Percentiles rank a stretch among this genome's conserved stretches.
These are phyloP conservation scores for Ophiostoma ips DNA, from an alignment of 2,329 filamentous ascomycete genomes.

Conservation along the genomic window DNA sequence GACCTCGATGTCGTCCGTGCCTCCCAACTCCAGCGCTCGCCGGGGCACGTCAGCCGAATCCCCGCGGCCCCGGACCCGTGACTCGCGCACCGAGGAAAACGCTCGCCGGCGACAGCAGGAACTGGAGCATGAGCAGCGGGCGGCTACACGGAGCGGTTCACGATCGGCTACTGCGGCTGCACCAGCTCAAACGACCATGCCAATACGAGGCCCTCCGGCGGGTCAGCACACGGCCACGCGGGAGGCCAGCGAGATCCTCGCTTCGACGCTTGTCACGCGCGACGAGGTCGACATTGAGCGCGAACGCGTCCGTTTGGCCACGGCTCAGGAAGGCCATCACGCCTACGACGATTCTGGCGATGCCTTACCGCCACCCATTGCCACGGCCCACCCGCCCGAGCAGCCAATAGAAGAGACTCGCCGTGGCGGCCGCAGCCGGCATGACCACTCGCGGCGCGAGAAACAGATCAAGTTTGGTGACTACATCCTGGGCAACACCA, in stretches of 20 bases:
- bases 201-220: slow-evolving; percentile 29
- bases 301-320: slow-evolving; percentile 54
- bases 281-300: slow-evolving; percentile 60
- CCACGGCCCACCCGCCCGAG: slow-evolving; percentile 18
- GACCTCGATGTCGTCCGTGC: neutral
- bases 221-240: slow-evolving; percentile 46
- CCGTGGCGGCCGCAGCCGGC: slow-evolving; percentile 39
- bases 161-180: slow-evolving; percentile 16
- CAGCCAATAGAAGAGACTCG: slow-evolving; percentile 28
- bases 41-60: slow-evolving; percentile 22
- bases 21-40: slow-evolving; percentile 24
- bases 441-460: slow-evolving; percentile 44
- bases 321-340: slow-evolving; percentile 35
- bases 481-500: slow-evolving; percentile 88
- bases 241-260: slow-evolving; percentile 68
- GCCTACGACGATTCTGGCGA: slow-evolving; percentile 28
- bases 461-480: slow-evolving; percentile 89
- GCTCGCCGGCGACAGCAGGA: slow-evolving; percentile 27
- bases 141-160: neutral
- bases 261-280: slow-evolving; percentile 62
- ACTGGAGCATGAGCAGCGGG: slow-evolving; percentile 24
- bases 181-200: slow-evolving; percentile 26
- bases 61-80: slow-evolving; percentile 16
- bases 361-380: slow-evolving; percentile 30
- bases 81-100: slow-evolving; percentile 19